Evolutionary conservation across 2,329 filamentous ascomycete genomes (phyloP).

Genomic region (Calonectria multiphialidica): DNA sequence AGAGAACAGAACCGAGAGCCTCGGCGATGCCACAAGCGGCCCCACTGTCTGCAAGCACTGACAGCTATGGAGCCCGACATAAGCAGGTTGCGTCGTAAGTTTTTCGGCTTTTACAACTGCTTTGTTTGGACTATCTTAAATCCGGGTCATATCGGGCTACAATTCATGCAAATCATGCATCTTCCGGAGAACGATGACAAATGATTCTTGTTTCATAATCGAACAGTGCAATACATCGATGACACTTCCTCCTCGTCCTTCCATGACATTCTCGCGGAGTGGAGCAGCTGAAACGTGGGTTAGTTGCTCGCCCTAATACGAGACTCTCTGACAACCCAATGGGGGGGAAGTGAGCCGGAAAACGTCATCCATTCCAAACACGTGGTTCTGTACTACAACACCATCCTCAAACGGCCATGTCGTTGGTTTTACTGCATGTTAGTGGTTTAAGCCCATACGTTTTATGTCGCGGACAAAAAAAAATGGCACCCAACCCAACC

Average conservation of each 20-base stretch:
- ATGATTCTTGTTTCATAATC: background rate
- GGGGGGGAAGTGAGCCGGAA: no score
- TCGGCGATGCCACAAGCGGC: background rate
- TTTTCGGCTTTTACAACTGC: background rate
- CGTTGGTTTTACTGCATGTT: background rate
- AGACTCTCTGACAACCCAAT: background rate
- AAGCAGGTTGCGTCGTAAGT: background rate
- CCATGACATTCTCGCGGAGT: background rate
- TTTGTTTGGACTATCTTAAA: background rate
- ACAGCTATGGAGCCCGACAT: background rate
- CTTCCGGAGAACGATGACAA: background rate
- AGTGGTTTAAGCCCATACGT: background rate
- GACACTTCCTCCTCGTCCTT: background rate
- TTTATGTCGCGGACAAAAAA: background rate
- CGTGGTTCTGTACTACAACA: background rate
- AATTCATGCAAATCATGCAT: background rate
- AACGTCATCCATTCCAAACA: background rate
- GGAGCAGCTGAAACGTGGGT: background rate
- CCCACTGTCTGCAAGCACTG: background rate
- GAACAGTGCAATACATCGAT: background rate
- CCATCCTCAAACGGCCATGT: background rate
- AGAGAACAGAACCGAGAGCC: background rate
- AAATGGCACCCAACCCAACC: no score
- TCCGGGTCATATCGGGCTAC: background rate
- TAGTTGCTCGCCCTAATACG: background rate